These are phyloP conservation scores for Endoconidiophora laricicola DNA, from an alignment of 2,329 filamentous ascomycete species.

Conservation along the genomic window DNA sequence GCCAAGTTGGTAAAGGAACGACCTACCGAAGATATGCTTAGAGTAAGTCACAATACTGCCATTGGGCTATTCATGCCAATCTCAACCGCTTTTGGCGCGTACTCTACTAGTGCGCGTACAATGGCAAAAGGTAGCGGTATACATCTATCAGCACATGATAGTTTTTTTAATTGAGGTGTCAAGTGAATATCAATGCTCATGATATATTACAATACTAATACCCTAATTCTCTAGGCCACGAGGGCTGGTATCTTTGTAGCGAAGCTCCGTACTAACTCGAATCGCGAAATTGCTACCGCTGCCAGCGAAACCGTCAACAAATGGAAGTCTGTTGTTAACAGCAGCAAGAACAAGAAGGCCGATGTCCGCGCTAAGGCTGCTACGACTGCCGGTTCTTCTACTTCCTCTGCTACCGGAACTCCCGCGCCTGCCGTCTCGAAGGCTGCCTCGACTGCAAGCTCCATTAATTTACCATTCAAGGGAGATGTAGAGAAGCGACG, in stretches of 20 bases:
- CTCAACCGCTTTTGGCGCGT: too few relatives aligned
- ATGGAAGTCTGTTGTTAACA: conserved; percentile 68
- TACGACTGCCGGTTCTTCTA: conserved; percentile 27
- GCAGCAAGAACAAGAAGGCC: conserved; percentile 35
- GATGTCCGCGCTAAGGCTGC: conserved; percentile 20
- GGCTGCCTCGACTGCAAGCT: conserved; percentile 26
- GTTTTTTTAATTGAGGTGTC: background rate
- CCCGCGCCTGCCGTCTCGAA: conserved; percentile 20
- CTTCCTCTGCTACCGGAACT: conserved; percentile 31
- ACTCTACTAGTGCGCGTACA: too few relatives aligned
- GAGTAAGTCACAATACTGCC: conserved; percentile 33
- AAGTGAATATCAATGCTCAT: background rate
- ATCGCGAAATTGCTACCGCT: conserved; percentile 64
- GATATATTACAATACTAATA: background rate
- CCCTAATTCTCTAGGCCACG: conserved; percentile 41
- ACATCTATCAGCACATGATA: too few relatives aligned
- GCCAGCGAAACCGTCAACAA: conserved; percentile 73
- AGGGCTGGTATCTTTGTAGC: conserved; percentile 81
- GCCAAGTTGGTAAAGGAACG: conserved; percentile 66
- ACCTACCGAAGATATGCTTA: conserved; percentile 77
- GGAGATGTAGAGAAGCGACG: conserved; percentile 65
- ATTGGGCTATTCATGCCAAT: background rate
- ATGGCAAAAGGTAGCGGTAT: too few relatives aligned
- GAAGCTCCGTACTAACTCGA: conserved; percentile 57
- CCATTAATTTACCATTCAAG: conserved; percentile 29